Base-by-base conservation (phyloP, 306 rosid species). In the Lagenaria siceraria region DNA sequence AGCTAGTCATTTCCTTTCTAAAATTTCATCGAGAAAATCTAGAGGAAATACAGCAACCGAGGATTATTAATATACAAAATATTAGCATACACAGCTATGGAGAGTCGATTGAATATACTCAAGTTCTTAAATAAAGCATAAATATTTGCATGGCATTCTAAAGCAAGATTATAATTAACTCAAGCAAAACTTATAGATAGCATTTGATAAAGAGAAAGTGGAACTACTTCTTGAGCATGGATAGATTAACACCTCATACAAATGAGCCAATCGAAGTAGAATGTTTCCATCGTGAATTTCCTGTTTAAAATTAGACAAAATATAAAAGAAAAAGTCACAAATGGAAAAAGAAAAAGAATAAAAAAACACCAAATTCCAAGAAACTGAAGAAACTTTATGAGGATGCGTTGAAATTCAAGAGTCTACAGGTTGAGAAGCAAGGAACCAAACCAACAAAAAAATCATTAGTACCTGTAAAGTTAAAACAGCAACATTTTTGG, bases 261-360 rank as follows among this genome's bases (percentile, higher is more conserved):
- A 66, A 79, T 83, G 89, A 21, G 89, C 89, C 38, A 86, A 79
- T 68, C 89, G 89, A 54, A 86, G 80, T 6, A 86, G 85, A 59
- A 81, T 78, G 10, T 77, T 86, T 61, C 83, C 83, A 35, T 80
- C 80, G 38, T 64, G 80, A 29, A 86, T 76, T 73, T 86, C 89
- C 89, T 86, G 79, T 6, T 75, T 19, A 74, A 12, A 74, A 74
- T 53, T 49, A 53, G 27, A 55, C 24, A 52, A 66, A 27, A 0
- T 43, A 19, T 36, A 56, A 61, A 74, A 40, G 43, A n/a, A 40
- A 48, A 40, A 19, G 31, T 33, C 8, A 31, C 12, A 38, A 63
- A 31, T 56, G 43, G 18, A 42, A 54, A 80, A 73, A 53, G 15
- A 29, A 76, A 46, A 8, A 49, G 17, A 15, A 19, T 2, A 53